Percentiles rank a stretch among this genome's conserved stretches.
Conservation (phyloP, 805 yeast genomes). For the Clavispora asparagi region DNA sequence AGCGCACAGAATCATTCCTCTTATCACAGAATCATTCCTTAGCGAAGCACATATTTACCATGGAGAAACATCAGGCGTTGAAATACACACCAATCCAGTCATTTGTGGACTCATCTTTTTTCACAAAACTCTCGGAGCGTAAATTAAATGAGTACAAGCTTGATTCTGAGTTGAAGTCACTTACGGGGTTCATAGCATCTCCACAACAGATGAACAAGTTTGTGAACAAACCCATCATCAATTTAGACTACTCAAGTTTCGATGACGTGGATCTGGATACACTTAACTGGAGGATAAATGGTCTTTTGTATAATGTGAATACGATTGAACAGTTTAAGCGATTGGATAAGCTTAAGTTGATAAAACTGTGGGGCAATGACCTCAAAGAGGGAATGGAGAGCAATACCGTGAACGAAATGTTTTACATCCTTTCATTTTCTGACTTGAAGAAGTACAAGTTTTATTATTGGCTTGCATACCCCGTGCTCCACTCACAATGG, state of each 20-base stretch:
- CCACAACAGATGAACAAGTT: conserved; percentile 31
- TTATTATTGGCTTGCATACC: conserved; percentile 86
- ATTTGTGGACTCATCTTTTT: conserved; percentile 83
- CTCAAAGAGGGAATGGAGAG: conserved; percentile 9
- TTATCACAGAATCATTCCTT: neutral
- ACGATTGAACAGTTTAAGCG: conserved; percentile 81
- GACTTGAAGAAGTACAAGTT: conserved; percentile 87
- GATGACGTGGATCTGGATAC: conserved; percentile 7
- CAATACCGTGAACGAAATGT: conserved; percentile 29
- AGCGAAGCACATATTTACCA: neutral
- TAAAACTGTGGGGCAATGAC: conserved; percentile 37
- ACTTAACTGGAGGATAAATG: conserved; percentile 19
- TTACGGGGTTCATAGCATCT: conserved; percentile 41
- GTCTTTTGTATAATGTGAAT: conserved; percentile 55
- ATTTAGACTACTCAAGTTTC: conserved; percentile 31
- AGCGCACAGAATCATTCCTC: neutral
- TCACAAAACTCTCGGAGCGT: conserved; percentile 63
- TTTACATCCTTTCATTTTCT: conserved; percentile 57
- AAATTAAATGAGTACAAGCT: conserved; percentile 74
- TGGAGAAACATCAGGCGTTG: conserved; percentile 6
- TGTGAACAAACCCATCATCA: conserved; percentile 30
- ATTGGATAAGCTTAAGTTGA: conserved; percentile 55
- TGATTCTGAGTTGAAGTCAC: conserved; percentile 39
- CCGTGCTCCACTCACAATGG: conserved; percentile 58
- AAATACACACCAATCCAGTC: conserved; percentile 55